Evolutionary conservation across 768 basidiomycete genomes (phyloP).

Genomic region (Hygrocybe punicea): DNA sequence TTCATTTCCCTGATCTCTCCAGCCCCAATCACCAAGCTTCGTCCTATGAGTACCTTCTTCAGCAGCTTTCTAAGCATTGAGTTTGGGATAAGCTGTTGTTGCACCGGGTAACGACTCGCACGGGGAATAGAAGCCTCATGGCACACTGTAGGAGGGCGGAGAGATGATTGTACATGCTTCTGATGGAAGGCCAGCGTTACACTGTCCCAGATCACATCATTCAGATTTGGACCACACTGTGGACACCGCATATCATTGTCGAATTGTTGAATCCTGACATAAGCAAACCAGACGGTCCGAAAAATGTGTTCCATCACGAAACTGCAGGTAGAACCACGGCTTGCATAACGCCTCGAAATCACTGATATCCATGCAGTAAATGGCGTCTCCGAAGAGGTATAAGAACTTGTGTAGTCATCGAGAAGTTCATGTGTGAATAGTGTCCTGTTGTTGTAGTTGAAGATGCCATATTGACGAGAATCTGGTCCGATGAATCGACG

Average conservation of each 20-base stretch:
- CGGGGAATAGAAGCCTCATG: background rate
- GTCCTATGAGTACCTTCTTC: too few relatives aligned
- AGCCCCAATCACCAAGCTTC: too few relatives aligned
- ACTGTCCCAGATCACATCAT: slow-evolving; percentile 20
- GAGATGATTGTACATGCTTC: slow-evolving; percentile 14
- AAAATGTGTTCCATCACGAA: background rate
- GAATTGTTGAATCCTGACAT: background rate
- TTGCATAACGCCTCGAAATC: background rate
- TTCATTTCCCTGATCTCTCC: too few relatives aligned
- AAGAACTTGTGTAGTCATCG: slow-evolving; percentile 33
- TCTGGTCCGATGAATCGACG: slow-evolving; percentile 1
- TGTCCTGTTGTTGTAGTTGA: slow-evolving; percentile 34
- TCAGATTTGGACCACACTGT: slow-evolving; percentile 16
- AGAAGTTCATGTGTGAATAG: slow-evolving; percentile 34
- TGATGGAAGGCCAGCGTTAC: slow-evolving; percentile 18
- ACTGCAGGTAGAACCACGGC: background rate
- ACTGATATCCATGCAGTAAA: slow-evolving; percentile 1
- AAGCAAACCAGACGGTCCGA: slow-evolving; percentile 1
- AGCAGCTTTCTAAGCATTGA: too few relatives aligned
- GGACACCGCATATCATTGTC: slow-evolving; percentile 19
- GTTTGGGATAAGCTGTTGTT: background rate
- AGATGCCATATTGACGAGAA: slow-evolving; percentile 10
- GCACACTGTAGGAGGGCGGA: slow-evolving; percentile 1
- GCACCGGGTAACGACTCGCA: too few relatives aligned
- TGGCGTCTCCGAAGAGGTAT: slow-evolving; percentile 31